Conservation (phyloP, 2,329 filamentous ascomycete genomes). For the Leptosphaerulina australis region DNA sequence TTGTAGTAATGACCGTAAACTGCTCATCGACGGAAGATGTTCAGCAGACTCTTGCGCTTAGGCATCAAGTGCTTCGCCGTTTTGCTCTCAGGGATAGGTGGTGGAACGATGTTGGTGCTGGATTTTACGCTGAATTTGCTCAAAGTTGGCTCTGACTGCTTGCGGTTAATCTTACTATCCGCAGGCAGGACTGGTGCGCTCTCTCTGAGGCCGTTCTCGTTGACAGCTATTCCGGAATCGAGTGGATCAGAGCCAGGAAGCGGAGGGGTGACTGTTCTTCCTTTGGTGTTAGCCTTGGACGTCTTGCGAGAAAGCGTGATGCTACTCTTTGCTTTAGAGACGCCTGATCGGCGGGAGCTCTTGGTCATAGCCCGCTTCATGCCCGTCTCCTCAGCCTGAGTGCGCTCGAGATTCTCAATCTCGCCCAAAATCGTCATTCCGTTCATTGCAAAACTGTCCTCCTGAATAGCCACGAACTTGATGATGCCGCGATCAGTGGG, state of each 20-base stretch:
- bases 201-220: constrained; percentile 33
- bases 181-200: constrained; percentile 22
- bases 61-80: constrained; percentile 45
- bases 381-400: constrained; percentile 51
- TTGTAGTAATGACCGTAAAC: not conserved
- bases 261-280: constrained; percentile 40
- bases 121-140: constrained; percentile 29
- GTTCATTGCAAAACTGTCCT: constrained; percentile 74
- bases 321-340: constrained; percentile 47
- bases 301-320: constrained; percentile 43
- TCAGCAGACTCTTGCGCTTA: constrained; percentile 56
- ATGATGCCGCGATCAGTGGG: constrained; percentile 70
- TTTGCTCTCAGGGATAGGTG: constrained; percentile 41
- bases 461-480: constrained; percentile 70
- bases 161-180: constrained; percentile 30
- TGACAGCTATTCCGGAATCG: constrained; percentile 45
- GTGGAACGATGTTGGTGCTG: constrained; percentile 29
- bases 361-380: constrained; percentile 52
- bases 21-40: constrained; percentile 49
- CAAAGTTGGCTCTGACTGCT: constrained; percentile 33
- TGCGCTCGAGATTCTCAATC: constrained; percentile 64
- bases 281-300: constrained; percentile 37
- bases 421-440: constrained; percentile 73
- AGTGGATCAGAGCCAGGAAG: constrained; percentile 44
- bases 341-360: constrained; percentile 41